Evolutionary conservation across 2,329 filamentous ascomycete genomes (phyloP).

Genomic region (Emmonsiellopsis sp.): DNA sequence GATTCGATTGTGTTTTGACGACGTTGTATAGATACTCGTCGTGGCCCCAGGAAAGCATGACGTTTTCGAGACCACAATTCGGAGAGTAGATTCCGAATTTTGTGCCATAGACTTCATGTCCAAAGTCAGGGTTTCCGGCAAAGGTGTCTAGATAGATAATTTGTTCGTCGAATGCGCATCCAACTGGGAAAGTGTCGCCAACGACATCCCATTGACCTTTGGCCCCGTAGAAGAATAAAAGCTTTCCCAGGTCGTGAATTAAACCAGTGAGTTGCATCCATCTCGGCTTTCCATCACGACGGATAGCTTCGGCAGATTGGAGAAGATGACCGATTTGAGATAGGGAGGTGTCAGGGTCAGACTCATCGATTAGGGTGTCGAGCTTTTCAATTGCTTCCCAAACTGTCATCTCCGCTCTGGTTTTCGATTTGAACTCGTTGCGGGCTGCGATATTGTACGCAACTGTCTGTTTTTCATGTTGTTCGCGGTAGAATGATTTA

Average conservation of each 20-base stretch:
- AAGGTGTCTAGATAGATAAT: slow-evolving; percentile 77
- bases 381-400: slow-evolving; percentile 92
- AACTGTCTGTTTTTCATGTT: slow-evolving; percentile 43
- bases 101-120: slow-evolving; percentile 63
- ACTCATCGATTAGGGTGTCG: slow-evolving; percentile 84
- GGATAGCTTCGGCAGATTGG: slow-evolving; percentile 85
- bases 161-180: slow-evolving; percentile 48
- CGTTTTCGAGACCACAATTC: slow-evolving; percentile 73
- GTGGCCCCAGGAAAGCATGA: slow-evolving; percentile 79
- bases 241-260: slow-evolving; percentile 29
- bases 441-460: slow-evolving; percentile 79
- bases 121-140: slow-evolving; percentile 62
- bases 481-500: slow-evolving; percentile 67
- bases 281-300: slow-evolving; percentile 50
- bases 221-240: slow-evolving; percentile 46
- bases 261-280: slow-evolving; percentile 27
- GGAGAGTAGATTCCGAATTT: slow-evolving; percentile 70
- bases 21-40: slow-evolving; percentile 59
- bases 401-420: slow-evolving; percentile 68
- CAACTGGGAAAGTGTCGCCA: slow-evolving; percentile 47
- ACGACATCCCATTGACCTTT: slow-evolving; percentile 90
- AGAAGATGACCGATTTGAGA: slow-evolving; percentile 85
- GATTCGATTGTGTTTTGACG: slow-evolving; percentile 68
- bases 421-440: slow-evolving; percentile 57
- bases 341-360: slow-evolving; percentile 79